These are phyloP conservation scores for Metschnikowia arizonensis DNA, from an alignment of 805 yeast genomes.

Conservation along the genomic window DNA sequence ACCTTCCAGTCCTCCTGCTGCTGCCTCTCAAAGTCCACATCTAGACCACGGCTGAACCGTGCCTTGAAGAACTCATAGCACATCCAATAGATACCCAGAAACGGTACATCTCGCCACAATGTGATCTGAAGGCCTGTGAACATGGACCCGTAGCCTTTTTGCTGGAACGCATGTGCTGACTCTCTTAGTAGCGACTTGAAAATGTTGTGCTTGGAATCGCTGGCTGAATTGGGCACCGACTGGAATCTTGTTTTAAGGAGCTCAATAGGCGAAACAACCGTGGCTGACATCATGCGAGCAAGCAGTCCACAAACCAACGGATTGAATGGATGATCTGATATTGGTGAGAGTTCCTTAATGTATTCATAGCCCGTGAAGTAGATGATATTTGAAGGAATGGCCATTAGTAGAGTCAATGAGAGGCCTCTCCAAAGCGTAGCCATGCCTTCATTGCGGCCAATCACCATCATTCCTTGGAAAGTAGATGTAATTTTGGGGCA, in stretches of 20 bases:
- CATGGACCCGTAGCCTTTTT: slow-evolving; percentile 58
- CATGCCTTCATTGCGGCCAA: slow-evolving; percentile 69
- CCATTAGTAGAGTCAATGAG: slow-evolving; percentile 77
- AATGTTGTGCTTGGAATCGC: slow-evolving; percentile 24
- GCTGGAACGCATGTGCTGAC: slow-evolving; percentile 45
- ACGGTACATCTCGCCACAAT: slow-evolving; percentile 96
- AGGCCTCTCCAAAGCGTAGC: slow-evolving; percentile 86
- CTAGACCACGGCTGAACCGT: slow-evolving; percentile 20
- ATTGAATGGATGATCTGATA: slow-evolving; percentile 48
- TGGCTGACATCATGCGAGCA: slow-evolving; percentile 80
- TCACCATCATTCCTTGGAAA: slow-evolving; percentile 63
- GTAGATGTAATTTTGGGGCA: slow-evolving; percentile 64
- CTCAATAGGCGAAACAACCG: slow-evolving; percentile 83
- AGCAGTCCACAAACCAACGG: slow-evolving; percentile 83
- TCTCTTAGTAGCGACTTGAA: slow-evolving; percentile 50
- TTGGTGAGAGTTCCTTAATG: slow-evolving; percentile 64
- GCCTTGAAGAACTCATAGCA: slow-evolving; percentile 57
- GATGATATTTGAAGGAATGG: slow-evolving; percentile 88
- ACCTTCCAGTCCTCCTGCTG: slow-evolving; percentile 37
- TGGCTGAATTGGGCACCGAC: slow-evolving; percentile 58
- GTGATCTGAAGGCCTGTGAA: slow-evolving; percentile 87
- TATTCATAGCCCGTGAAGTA: slow-evolving; percentile 93
- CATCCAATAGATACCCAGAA: slow-evolving; percentile 93
- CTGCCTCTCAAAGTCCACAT: slow-evolving; percentile 21
- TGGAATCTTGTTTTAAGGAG: slow-evolving; percentile 84